Percentiles rank a stretch among this genome's conserved stretches.
Evolutionary conservation across 2,329 filamentous ascomycete genomes (phyloP).

Genomic region (Monosporascus sp.): DNA sequence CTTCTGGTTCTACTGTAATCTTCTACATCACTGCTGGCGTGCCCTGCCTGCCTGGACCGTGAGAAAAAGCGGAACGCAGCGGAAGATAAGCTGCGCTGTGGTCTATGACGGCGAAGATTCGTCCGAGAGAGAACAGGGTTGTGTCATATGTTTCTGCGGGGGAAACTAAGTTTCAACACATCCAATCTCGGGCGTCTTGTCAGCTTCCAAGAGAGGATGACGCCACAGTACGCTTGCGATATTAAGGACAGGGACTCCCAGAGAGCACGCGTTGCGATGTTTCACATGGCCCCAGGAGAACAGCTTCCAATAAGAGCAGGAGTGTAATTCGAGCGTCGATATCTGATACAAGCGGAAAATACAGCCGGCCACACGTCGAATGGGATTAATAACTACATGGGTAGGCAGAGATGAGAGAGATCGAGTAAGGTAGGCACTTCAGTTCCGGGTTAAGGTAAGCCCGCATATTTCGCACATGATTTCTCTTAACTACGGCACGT

Average conservation of each 20-base stretch:
- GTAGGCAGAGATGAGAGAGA: too few species aligned
- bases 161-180: background rate
- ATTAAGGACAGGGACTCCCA: background rate
- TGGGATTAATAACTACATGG: too few species aligned
- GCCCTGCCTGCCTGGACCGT: background rate
- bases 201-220: background rate
- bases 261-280: background rate
- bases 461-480: too few species aligned
- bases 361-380: background rate
- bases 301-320: background rate
- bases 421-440: too few species aligned
- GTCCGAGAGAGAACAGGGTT: background rate
- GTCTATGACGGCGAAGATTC: background rate
- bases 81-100: background rate
- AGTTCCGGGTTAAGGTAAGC: too few species aligned
- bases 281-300: background rate
- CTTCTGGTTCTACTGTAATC: background rate
- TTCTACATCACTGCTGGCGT: background rate
- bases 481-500: background rate
- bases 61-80: background rate
- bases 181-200: background rate
- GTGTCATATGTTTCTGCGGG: background rate
- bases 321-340: background rate
- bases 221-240: background rate
- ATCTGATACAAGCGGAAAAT: too few species aligned